A percentile compares a stretch with the other conserved stretches of the same genome.
Evolutionary conservation across 805 yeast genomes (phyloP).

Genomic region (Groenewaldozyma tartarivorans): DNA sequence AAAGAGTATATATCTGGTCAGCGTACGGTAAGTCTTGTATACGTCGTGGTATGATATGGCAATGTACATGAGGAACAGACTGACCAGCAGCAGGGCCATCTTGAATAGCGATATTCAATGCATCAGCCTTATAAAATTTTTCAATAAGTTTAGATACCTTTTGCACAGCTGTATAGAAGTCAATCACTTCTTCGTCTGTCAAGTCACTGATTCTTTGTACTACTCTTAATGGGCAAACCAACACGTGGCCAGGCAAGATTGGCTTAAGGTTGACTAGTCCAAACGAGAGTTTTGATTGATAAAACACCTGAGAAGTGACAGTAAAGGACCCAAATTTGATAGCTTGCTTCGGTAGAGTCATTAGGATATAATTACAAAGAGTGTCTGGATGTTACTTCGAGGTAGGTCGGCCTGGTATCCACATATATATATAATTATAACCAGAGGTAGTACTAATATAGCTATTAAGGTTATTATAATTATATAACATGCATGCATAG

Average conservation of each 20-base stretch:
- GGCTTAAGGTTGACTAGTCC: constrained; percentile 92
- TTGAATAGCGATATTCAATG: constrained; percentile 85
- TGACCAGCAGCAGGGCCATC: constrained; percentile 97
- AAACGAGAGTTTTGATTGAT: constrained; percentile 54
- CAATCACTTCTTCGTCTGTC: constrained; percentile 56
- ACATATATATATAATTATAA: neutral
- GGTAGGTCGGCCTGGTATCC: constrained; percentile 1
- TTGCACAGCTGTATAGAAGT: constrained; percentile 71
- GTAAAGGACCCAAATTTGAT: constrained; percentile 25
- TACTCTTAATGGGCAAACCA: constrained; percentile 72
- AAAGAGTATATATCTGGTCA: constrained; percentile 60
- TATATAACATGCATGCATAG: too few species aligned
- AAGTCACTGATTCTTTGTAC: constrained; percentile 63
- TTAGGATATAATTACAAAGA: neutral
- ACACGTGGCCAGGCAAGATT: constrained; percentile 85
- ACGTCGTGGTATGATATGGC: constrained; percentile 83
- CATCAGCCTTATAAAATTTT: constrained; percentile 62
- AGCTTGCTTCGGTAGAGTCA: neutral
- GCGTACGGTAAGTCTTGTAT: constrained; percentile 49
- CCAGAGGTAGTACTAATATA: too few species aligned
- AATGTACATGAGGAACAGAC: constrained; percentile 89
- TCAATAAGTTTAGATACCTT: constrained; percentile 59
- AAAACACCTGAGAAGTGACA: constrained; percentile 31
- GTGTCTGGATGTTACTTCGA: neutral
- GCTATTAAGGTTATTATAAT: too few species aligned